These are phyloP conservation scores for Candida krabiensis DNA, from an alignment of 805 yeast species.

Conservation along the genomic window DNA sequence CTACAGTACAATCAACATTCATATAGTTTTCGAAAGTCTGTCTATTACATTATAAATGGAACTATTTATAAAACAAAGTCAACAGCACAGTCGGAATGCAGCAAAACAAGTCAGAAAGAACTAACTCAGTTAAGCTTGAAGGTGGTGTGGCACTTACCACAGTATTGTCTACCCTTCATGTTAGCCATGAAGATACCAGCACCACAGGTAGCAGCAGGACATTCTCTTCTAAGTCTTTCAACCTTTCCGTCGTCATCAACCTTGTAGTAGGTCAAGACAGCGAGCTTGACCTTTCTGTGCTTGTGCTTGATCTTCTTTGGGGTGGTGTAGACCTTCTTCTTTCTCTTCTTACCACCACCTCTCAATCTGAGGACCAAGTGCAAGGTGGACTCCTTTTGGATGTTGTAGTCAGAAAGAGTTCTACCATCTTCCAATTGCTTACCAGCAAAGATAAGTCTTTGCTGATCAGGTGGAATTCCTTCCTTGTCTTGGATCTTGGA, in stretches of 20 bases:
- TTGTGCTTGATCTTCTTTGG: constrained; percentile 99
- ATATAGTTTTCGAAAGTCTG: too few relatives aligned
- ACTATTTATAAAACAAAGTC: too few relatives aligned
- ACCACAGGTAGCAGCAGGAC: constrained; percentile 91
- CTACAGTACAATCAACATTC: too few relatives aligned
- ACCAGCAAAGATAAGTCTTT: constrained; percentile 99
- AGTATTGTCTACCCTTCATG: constrained; percentile 98
- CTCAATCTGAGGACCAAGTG: constrained; percentile 96
- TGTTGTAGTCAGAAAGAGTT: constrained; percentile 98
- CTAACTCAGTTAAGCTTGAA: constrained; percentile 54
- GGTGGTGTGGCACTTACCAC: constrained; percentile 99
- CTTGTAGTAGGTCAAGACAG: constrained; percentile 99
- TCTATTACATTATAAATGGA: too few relatives aligned
- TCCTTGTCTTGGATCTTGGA: constrained; percentile 99
- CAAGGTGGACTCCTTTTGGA: constrained; percentile 98
- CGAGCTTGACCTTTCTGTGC: constrained; percentile 99
- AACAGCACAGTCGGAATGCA: too few relatives aligned
- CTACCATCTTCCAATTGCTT: constrained; percentile 99
- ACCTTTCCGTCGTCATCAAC: constrained; percentile 98
- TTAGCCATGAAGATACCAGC: constrained; percentile 99
- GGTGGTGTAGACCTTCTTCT: constrained; percentile 99
- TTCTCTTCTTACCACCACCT: constrained; percentile 99
- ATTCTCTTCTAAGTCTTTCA: constrained; percentile 98
- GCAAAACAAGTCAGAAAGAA: too few relatives aligned
- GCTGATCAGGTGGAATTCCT: constrained; percentile 99